Conservation (phyloP, 106 monocot species). For the Iris macrosiphon region DNA sequence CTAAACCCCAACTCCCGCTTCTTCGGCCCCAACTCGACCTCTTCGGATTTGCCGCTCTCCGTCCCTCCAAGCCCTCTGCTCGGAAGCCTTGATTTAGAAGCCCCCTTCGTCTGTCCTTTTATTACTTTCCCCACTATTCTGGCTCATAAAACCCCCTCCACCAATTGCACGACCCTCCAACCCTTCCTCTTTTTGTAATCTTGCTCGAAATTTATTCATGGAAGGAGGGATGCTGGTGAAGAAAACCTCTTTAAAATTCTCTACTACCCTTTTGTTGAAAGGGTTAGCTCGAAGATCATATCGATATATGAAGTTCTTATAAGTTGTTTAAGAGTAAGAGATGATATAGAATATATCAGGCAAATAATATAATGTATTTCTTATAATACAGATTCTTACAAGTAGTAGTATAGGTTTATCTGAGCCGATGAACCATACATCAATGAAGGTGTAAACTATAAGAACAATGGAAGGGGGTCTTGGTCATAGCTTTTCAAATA, state of each 20-base stretch:
- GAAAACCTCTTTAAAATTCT: slow-evolving; percentile 56
- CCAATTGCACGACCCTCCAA: slow-evolving; percentile 2
- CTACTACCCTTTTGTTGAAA: slow-evolving; percentile 44
- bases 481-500: slow-evolving; percentile 65
- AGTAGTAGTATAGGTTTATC: slow-evolving; percentile 21
- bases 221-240: slow-evolving; percentile 43
- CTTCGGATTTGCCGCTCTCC: slow-evolving; percentile 5
- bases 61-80: slow-evolving; percentile 9
- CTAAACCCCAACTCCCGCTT: slow-evolving; percentile 22
- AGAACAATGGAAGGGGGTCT: slow-evolving; percentile 62
- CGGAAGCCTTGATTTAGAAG: slow-evolving; percentile 2
- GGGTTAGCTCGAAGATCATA: slow-evolving; percentile 69
- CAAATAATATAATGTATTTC: not conserved
- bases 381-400: not conserved
- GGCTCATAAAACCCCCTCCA: slow-evolving; percentile 54
- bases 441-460: slow-evolving; percentile 64
- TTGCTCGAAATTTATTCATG: slow-evolving; percentile 46
- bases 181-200: slow-evolving; percentile 15
- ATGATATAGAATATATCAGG: not conserved
- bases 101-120: slow-evolving; percentile 24
- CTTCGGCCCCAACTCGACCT: slow-evolving; percentile 16
- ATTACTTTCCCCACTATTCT: slow-evolving; percentile 43
- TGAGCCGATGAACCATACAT: slow-evolving; percentile 73
- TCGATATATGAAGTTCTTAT: slow-evolving; percentile 71
- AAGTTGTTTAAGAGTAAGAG: slow-evolving; percentile 40